phyloP scores from a whole-genome alignment of 805 yeast genomes.

The Hanseniaspora clermontiae region DNA sequence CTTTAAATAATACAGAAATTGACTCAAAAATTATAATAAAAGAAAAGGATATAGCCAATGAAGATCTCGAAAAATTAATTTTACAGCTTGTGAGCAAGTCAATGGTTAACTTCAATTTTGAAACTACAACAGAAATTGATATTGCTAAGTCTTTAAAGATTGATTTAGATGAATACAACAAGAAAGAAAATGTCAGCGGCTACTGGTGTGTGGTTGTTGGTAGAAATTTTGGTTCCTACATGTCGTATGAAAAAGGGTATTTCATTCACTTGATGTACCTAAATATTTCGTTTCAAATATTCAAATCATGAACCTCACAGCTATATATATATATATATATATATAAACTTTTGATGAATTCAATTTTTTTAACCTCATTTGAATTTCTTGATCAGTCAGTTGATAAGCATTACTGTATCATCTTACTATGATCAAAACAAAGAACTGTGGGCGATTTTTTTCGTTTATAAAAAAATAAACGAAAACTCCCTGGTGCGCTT shows the following conservation, averaged over 20 bases:
- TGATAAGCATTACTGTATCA: too few relatives aligned
- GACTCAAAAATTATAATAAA: neutral
- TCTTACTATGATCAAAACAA: too few relatives aligned
- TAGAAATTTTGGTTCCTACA: constrained; percentile 64
- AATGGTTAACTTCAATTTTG: constrained; percentile 19
- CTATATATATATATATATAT: too few relatives aligned
- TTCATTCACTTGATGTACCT: constrained; percentile 42
- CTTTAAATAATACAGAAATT: neutral
- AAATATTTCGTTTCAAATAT: constrained; percentile 6
- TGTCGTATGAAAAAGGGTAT: constrained; percentile 64
- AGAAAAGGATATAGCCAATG: constrained; percentile 17
- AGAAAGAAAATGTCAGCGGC: constrained; percentile 49
- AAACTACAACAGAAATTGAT: constrained; percentile 13
- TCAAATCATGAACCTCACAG: neutral
- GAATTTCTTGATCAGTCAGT: too few relatives aligned
- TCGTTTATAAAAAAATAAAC: too few relatives aligned
- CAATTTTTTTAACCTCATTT: too few relatives aligned
- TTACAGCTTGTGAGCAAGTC: constrained; percentile 21
- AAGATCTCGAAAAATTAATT: constrained; percentile 23
- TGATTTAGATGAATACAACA: constrained; percentile 53
- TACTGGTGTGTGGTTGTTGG: constrained; percentile 80
- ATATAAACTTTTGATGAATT: neutral
- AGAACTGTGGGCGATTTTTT: too few relatives aligned
- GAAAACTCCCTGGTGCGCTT: too few relatives aligned
- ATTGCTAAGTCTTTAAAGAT: constrained; percentile 14